These are phyloP conservation scores for Darksidea phi DNA, from an alignment of 495 filamentous ascomycete genomes.

Conservation along the genomic window DNA sequence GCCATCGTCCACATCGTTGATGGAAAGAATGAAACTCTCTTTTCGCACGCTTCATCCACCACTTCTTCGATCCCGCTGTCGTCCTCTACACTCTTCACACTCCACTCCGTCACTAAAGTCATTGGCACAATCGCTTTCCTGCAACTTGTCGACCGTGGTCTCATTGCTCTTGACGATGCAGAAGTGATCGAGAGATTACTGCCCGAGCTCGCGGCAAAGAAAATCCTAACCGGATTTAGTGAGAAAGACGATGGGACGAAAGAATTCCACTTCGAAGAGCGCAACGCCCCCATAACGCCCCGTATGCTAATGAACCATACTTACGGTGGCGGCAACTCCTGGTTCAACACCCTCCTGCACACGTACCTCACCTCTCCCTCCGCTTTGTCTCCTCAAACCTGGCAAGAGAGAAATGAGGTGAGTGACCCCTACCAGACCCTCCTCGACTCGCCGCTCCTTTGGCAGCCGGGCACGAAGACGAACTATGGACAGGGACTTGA, in stretches of 20 bases:
- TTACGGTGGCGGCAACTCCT: conserved; percentile 12
- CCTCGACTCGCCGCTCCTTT: conserved; percentile 17
- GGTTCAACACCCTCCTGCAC: conserved; percentile 14
- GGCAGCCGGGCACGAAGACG: conserved; percentile 27
- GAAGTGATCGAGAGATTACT: conserved; percentile 4
- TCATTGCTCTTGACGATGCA: conserved; percentile 13
- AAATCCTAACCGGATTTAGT: conserved; percentile 13
- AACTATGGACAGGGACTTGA: conserved; percentile 24
- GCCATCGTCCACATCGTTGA: conserved; percentile 21
- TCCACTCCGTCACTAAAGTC: conserved; percentile 24
- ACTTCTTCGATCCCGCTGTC: neutral
- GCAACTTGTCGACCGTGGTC: conserved; percentile 18
- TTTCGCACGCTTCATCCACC: conserved; percentile 15
- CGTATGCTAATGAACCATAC: conserved; percentile 30
- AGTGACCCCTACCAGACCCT: conserved; percentile 7
- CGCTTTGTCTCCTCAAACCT: no score
- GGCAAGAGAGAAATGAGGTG: conserved; percentile 11
- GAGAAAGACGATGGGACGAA: neutral
- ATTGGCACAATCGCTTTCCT: conserved; percentile 23
- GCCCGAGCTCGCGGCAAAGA: conserved; percentile 15
- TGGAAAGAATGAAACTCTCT: conserved; percentile 8
- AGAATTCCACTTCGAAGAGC: conserved; percentile 1
- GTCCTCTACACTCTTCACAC: neutral
- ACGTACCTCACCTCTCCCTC: conserved; percentile 1
- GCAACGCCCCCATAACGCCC: conserved; percentile 6